These are phyloP conservation scores for Jamesozyma spencerorum DNA, from an alignment of 805 yeast genomes.

Conservation along the genomic window DNA sequence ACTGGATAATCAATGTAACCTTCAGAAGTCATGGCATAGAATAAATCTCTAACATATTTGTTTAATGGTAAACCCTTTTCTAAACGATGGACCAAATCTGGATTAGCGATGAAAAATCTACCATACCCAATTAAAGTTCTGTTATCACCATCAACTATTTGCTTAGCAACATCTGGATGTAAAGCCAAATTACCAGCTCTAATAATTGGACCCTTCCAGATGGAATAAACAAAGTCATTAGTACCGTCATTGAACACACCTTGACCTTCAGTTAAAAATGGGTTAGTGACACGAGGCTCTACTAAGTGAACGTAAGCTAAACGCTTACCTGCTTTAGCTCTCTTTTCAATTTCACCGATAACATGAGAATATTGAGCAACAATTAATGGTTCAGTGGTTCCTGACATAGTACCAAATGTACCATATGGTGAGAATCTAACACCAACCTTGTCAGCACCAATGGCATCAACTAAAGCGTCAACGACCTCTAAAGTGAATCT, in stretches of 20 bases:
- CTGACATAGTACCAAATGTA: slow-evolving; percentile 35
- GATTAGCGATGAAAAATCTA: slow-evolving; percentile 42
- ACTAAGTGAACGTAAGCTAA: slow-evolving; percentile 37
- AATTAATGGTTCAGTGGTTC: slow-evolving; percentile 28
- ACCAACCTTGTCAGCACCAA: slow-evolving; percentile 1
- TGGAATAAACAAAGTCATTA: slow-evolving; percentile 31
- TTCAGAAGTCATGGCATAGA: slow-evolving; percentile 32
- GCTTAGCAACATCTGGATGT: neutral
- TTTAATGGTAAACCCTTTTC: slow-evolving; percentile 32
- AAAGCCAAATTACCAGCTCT: slow-evolving; percentile 1
- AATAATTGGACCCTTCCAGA: slow-evolving; percentile 27
- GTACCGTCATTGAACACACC: slow-evolving; percentile 16
- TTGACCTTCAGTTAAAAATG: slow-evolving; percentile 5
- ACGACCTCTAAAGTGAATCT: slow-evolving; percentile 17
- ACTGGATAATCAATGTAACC: slow-evolving; percentile 38
- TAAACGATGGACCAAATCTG: slow-evolving; percentile 40
- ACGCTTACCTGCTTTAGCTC: slow-evolving; percentile 29
- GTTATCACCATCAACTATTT: slow-evolving; percentile 5
- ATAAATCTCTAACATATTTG: slow-evolving; percentile 38
- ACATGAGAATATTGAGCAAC: slow-evolving; percentile 35
- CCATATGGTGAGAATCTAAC: slow-evolving; percentile 35
- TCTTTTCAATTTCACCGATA: slow-evolving; percentile 32
- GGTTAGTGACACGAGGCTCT: slow-evolving; percentile 36
- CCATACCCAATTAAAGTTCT: slow-evolving; percentile 39
- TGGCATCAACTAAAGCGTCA: slow-evolving; percentile 26